Evolutionary conservation across 805 yeast species (phyloP).

Genomic region (Metschnikowia peoriensis): DNA sequence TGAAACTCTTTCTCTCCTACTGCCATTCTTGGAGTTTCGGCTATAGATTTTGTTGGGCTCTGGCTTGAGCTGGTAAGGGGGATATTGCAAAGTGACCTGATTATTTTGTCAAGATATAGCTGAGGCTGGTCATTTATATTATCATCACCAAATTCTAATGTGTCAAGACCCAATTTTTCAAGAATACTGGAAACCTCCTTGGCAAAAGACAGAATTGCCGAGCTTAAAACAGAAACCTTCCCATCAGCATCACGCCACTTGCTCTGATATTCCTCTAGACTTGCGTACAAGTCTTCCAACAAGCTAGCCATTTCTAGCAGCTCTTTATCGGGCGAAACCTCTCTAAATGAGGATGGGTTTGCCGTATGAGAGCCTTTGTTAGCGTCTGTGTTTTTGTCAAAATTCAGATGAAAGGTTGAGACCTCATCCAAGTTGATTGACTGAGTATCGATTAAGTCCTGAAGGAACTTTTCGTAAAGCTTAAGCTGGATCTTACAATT

Average conservation of each 20-base stretch:
- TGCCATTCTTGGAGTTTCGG: not conserved
- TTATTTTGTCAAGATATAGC: not conserved
- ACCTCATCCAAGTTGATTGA: constrained; percentile 22
- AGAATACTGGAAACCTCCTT: constrained; percentile 23
- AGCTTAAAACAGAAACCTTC: constrained; percentile 6
- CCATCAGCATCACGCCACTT: constrained; percentile 26
- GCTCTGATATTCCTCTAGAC: constrained; percentile 33
- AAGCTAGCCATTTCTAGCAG: constrained; percentile 35
- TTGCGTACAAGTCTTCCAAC: constrained; percentile 38
- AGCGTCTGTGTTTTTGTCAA: constrained; percentile 11
- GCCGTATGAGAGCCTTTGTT: constrained; percentile 13
- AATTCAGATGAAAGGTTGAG: constrained; percentile 20
- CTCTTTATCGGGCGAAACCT: constrained; percentile 20
- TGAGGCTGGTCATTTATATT: not conserved
- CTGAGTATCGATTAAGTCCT: constrained; percentile 28
- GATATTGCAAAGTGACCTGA: not conserved
- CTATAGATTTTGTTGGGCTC: not conserved
- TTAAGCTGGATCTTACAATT: constrained; percentile 39
- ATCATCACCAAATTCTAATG: not conserved
- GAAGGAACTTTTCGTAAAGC: constrained; percentile 40
- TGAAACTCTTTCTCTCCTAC: not conserved
- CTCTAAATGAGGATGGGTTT: constrained; percentile 3
- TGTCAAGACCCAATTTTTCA: constrained; percentile 13
- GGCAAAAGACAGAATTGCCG: constrained; percentile 5
- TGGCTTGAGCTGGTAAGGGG: not conserved